Base-by-base conservation (phyloP, 2,329 filamentous ascomycete genomes). In the Domatiomyces catenatus region DNA sequence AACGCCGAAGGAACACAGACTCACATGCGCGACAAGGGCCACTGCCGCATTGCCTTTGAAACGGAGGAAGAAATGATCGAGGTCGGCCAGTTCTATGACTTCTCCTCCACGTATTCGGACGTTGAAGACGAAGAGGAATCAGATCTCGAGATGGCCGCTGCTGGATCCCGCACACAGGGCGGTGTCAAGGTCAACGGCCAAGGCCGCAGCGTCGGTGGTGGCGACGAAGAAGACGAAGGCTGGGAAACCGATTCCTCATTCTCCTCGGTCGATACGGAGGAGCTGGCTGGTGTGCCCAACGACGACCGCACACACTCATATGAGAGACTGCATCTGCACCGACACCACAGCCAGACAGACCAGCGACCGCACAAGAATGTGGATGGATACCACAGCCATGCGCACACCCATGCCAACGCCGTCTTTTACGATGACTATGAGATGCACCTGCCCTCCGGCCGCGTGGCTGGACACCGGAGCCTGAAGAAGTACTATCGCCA, bases 11-110 rank as follows among this genome's bases (percentile, higher is more conserved):
- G 86, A 17, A 80, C 89, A 22, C 89, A 95, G 64, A 95, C 89
- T 0, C 92, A 98, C 66, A 98, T 98, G 92, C 82, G 87, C 44
- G 92, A 98, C 65, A 90, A 88, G 64, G 84, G 87, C 0, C 92
- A 98, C 68, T 96, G 90, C 75, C 94, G 89, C 77, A 93, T 98
- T 59, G 89, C 87, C 0, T 98, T 90, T 66, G 81, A 83, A 48
- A 83, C 81, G 0, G 86, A 95, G 63, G 83, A 84, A 36, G 88
- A 96, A 63, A 87, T 95, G 70, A 76, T 96, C 26, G 87, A 93
- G 50, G 86, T 98, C 62, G 92, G 92, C 51, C 86, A 96, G 57
- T 95, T 86, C 67, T 98, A 98, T 67, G 92, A 98, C 64, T 98
- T 98, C 75, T 79, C 86, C 57, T 86, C 85, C 68, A 94, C 92